Conservation (phyloP, 306 rosid genomes). For the Malus asiatica region DNA sequence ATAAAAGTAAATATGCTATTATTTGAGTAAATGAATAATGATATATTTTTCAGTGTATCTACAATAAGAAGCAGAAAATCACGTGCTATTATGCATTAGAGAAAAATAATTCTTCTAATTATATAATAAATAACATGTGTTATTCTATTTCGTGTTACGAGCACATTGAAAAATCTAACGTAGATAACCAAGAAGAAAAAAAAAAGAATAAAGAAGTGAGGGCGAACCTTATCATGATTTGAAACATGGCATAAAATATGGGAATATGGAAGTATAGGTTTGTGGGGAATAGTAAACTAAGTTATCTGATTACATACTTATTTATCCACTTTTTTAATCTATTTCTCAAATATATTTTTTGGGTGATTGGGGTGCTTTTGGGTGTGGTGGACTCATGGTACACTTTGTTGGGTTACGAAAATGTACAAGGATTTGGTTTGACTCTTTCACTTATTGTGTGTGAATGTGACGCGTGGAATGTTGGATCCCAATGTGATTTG, state of each 20-base stretch:
- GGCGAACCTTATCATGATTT: conserved; percentile 39
- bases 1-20: not conserved
- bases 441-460: not conserved
- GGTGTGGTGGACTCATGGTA: not conserved
- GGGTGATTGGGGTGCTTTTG: not conserved
- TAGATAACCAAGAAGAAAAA: not conserved
- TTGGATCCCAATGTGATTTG: not conserved
- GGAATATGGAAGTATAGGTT: not conserved
- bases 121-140: no score
- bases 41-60: no score
- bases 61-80: no score
- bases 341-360: not conserved
- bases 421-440: not conserved
- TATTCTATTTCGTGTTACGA: accelerated
- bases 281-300: conserved; percentile 5
- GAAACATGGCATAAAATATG: not conserved
- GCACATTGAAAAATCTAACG: no score
- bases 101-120: no score
- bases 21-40: not conserved
- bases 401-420: not conserved
- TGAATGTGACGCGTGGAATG: no score
- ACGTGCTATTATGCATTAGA: no score
- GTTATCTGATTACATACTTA: conserved; percentile 23
- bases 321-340: not conserved
- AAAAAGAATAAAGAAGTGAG: conserved; percentile 19